These are phyloP conservation scores for Epichloe coenophiala DNA, from an alignment of 2,329 filamentous ascomycete genomes.

Conservation along the genomic window DNA sequence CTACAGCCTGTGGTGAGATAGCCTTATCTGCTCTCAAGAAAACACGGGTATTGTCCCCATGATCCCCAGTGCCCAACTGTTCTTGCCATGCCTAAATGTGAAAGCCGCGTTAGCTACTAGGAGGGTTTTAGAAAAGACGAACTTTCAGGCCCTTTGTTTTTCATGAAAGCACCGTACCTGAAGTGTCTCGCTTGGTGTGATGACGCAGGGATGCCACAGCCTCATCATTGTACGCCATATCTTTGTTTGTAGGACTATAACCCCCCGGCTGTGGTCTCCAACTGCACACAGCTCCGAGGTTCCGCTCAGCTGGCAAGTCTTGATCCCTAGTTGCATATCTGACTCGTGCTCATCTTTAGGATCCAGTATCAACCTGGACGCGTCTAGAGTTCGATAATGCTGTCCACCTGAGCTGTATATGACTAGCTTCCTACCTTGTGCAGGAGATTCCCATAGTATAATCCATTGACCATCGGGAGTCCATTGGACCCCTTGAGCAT, in stretches of 20 bases:
- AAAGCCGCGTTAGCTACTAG: conserved; percentile 3
- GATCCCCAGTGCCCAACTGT: conserved; percentile 28
- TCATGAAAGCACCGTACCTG: conserved; percentile 28
- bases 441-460: conserved; percentile 57
- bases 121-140: background rate
- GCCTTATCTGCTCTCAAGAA: conserved; percentile 37
- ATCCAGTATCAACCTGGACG: conserved; percentile 21
- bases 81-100: conserved; percentile 47
- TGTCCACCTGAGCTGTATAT: conserved; percentile 70
- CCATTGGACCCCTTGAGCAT: conserved; percentile 62
- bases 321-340: conserved; percentile 48
- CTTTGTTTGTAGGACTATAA: conserved; percentile 41
- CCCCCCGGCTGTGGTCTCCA: conserved; percentile 48
- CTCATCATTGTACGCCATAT: conserved; percentile 36
- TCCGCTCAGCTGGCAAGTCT: conserved; percentile 46
- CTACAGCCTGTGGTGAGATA: conserved; percentile 29
- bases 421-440: conserved; percentile 51
- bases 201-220: conserved; percentile 36
- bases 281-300: conserved; percentile 46
- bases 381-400: conserved; percentile 37
- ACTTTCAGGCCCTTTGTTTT: background rate
- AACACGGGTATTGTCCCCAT: conserved; percentile 23
- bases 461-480: conserved; percentile 66
- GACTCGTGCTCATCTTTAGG: conserved; percentile 22
- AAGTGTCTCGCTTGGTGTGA: conserved; percentile 40